Conservation (phyloP, 306 rosid genomes). For the Biancaea sappan region DNA sequence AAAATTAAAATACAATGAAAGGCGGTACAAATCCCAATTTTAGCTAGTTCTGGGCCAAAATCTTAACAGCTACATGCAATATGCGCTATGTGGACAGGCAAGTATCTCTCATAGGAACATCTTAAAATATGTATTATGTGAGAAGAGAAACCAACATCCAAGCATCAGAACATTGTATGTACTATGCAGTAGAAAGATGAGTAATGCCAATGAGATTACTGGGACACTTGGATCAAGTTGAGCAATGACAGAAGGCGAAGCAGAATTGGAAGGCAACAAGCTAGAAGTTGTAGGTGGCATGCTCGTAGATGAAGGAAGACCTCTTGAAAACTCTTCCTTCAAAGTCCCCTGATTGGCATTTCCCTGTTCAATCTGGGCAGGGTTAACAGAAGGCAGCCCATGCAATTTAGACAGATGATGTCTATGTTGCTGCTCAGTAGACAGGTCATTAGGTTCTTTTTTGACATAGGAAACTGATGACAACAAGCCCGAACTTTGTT, state of each 20-base stretch:
- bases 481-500: slow-evolving; percentile 53
- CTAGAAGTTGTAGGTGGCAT: slow-evolving; percentile 45
- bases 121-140: neutral
- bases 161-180: neutral
- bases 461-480: slow-evolving; percentile 60
- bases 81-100: neutral
- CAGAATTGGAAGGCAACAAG: slow-evolving; percentile 52
- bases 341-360: slow-evolving; percentile 53
- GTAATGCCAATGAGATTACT: slow-evolving; percentile 36
- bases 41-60: no score
- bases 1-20: neutral
- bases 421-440: slow-evolving; percentile 73
- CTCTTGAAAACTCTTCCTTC: slow-evolving; percentile 72
- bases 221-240: slow-evolving; percentile 53
- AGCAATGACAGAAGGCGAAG: slow-evolving; percentile 49
- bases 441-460: slow-evolving; percentile 68
- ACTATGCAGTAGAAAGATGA: neutral
- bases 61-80: no score
- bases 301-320: slow-evolving; percentile 54
- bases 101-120: neutral
- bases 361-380: slow-evolving; percentile 63
- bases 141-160: neutral
- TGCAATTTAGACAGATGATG: slow-evolving; percentile 53
- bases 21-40: neutral
- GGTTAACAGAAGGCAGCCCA: slow-evolving; percentile 61